These are phyloP conservation scores for Eucalyptus sp. DNA, from an alignment of 345 rosid species.

Conservation along the genomic window DNA sequence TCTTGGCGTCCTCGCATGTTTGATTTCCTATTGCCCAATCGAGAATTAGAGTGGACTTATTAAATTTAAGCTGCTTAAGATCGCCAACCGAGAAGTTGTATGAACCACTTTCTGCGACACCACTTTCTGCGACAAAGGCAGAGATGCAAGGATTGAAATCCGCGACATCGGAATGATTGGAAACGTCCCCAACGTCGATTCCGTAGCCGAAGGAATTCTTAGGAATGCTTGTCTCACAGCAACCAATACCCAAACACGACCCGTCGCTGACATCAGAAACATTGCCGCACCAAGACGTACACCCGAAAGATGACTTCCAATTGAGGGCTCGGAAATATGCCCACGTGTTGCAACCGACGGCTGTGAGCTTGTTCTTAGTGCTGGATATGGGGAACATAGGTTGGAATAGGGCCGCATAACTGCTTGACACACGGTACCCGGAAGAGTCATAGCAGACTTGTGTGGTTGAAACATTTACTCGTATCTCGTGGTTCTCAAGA, in stretches of 20 bases:
- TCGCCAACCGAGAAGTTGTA: no score
- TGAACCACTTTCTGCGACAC: no score
- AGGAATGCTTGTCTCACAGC: constrained; percentile 30
- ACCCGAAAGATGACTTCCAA: rapidly evolving
- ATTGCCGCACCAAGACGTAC: rapidly evolving
- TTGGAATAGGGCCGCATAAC: rapidly evolving
- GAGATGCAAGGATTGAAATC: no score
- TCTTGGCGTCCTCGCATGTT: no score
- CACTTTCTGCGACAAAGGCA: no score
- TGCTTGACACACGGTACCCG: rapidly evolving
- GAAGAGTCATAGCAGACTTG: not conserved
- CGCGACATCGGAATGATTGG: rapidly evolving
- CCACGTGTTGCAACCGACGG: rapidly evolving
- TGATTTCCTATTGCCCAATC: no score
- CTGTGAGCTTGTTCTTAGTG: rapidly evolving
- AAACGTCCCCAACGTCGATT: not conserved
- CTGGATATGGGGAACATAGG: rapidly evolving
- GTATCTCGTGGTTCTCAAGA: rapidly evolving
- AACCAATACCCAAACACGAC: constrained; percentile 22
- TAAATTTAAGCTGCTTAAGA: no score
- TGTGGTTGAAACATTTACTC: rapidly evolving
- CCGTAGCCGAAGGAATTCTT: not conserved
- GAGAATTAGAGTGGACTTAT: no score
- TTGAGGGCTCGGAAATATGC: rapidly evolving
- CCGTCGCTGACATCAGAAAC: rapidly evolving